A percentile compares a stretch with the other conserved stretches of the same genome.
Conservation (phyloP, 2,329 filamentous ascomycete genomes). For the Myriosclerotinia duriaeana region DNA sequence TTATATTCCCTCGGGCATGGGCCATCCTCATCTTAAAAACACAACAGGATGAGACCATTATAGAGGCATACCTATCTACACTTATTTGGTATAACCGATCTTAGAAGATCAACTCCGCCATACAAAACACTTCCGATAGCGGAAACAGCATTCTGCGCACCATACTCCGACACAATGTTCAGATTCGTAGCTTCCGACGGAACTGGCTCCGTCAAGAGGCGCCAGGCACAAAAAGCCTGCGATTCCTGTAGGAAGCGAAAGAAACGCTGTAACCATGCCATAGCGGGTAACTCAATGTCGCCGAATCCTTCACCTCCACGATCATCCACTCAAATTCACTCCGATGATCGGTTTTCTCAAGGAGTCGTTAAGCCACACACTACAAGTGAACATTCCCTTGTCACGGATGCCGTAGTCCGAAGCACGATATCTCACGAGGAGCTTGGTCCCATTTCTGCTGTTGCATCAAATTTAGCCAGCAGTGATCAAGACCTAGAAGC, state of each 20-base stretch:
- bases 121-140: not conserved
- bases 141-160: not conserved
- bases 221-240: slow-evolving; percentile 60
- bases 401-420: not conserved
- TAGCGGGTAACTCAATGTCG: not conserved
- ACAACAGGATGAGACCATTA: not conserved
- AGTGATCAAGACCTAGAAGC: slow-evolving; percentile 23
- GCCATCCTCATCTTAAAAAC: not conserved
- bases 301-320: not conserved
- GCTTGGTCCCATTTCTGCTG: not conserved
- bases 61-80: not conserved
- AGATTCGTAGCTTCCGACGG: slow-evolving; percentile 58
- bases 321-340: not conserved
- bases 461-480: slow-evolving; percentile 11
- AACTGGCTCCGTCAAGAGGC: slow-evolving; percentile 52
- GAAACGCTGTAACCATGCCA: slow-evolving; percentile 46
- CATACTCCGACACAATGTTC: slow-evolving; percentile 43
- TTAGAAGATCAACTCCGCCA: not conserved
- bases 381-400: not conserved
- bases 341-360: not conserved
- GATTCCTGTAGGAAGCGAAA: slow-evolving; percentile 49
- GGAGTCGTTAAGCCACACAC: not conserved
- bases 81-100: not conserved
- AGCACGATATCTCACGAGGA: slow-evolving; percentile 3
- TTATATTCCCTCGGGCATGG: too few relatives aligned